These are phyloP conservation scores for Mycena venus DNA, from an alignment of 768 basidiomycete species.

Conservation along the genomic window DNA sequence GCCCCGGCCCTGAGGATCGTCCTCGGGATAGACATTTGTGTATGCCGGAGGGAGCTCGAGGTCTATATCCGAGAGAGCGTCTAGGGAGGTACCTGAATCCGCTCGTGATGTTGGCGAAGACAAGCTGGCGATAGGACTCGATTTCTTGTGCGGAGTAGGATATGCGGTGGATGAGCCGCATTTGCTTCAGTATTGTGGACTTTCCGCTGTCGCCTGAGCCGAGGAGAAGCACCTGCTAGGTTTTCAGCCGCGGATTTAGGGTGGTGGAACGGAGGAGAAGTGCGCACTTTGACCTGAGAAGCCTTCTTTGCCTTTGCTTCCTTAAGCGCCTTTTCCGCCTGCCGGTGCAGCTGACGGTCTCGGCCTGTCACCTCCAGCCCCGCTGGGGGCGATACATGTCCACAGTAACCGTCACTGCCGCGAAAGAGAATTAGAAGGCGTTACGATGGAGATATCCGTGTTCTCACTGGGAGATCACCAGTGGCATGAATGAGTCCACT, in stretches of 20 bases:
- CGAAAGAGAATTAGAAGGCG: too few relatives aligned
- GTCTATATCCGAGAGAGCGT: neutral
- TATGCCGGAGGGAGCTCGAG: neutral
- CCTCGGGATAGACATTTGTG: neutral
- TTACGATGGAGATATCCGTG: too few relatives aligned
- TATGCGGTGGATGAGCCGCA: slow-evolving; percentile 92
- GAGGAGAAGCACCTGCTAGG: too few relatives aligned
- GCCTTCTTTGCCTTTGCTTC: neutral
- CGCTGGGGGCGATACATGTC: too few relatives aligned
- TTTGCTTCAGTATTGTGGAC: slow-evolving; percentile 95
- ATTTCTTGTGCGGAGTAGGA: slow-evolving; percentile 71
- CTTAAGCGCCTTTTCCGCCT: neutral
- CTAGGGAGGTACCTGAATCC: neutral
- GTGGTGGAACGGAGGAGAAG: too few relatives aligned
- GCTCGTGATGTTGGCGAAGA: neutral
- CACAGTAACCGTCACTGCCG: too few relatives aligned
- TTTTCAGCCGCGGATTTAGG: too few relatives aligned
- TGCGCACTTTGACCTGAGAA: neutral
- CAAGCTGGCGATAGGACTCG: neutral
- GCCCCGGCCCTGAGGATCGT: neutral
- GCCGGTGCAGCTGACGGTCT: too few relatives aligned
- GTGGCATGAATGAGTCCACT: too few relatives aligned
- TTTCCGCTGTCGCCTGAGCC: slow-evolving; percentile 97
- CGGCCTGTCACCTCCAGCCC: too few relatives aligned
- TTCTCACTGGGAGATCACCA: too few relatives aligned